A percentile compares a stretch with the other conserved stretches of the same genome.
Conservation (phyloP, 257 asterid genomes). For the Solanum arcanum region DNA sequence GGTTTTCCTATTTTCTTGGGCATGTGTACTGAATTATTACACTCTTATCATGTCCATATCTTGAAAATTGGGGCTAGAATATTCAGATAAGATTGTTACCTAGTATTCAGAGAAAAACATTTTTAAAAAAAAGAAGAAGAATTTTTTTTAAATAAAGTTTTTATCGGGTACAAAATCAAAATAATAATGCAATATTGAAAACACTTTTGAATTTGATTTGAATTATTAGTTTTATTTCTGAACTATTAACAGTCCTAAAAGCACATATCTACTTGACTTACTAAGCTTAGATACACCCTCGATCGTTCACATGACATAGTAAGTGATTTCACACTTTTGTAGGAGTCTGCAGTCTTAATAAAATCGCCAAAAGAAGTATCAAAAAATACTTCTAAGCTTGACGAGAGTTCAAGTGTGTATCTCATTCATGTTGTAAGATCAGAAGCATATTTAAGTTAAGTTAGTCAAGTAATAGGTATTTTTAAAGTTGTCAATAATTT, state of each 20-base stretch:
- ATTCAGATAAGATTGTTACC: neutral
- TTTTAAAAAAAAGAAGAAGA: too few species aligned
- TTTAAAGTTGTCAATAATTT: neutral
- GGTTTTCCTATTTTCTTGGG: neutral
- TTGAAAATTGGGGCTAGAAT: neutral
- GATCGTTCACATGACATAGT: neutral
- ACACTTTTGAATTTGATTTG: rapidly evolving
- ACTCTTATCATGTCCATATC: neutral
- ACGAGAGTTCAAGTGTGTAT: neutral
- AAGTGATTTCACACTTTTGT: neutral
- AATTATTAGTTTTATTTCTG: too few species aligned
- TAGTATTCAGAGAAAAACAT: neutral
- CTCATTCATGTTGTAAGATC: neutral
- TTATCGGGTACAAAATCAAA: neutral
- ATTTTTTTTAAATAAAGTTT: neutral
- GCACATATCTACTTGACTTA: neutral
- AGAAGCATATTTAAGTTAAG: neutral
- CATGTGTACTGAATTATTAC: neutral
- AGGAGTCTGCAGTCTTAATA: neutral
- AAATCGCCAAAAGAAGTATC: neutral
- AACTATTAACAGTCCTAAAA: too few species aligned
- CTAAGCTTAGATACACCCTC: neutral
- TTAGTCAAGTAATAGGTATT: too few species aligned
- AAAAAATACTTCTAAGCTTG: neutral
- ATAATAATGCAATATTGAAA: too few species aligned